Percentiles rank a stretch among this genome's conserved stretches.
Evolutionary conservation across 2,329 filamentous ascomycete species (phyloP).

Genomic region (Pseudogymnoascus sp.): DNA sequence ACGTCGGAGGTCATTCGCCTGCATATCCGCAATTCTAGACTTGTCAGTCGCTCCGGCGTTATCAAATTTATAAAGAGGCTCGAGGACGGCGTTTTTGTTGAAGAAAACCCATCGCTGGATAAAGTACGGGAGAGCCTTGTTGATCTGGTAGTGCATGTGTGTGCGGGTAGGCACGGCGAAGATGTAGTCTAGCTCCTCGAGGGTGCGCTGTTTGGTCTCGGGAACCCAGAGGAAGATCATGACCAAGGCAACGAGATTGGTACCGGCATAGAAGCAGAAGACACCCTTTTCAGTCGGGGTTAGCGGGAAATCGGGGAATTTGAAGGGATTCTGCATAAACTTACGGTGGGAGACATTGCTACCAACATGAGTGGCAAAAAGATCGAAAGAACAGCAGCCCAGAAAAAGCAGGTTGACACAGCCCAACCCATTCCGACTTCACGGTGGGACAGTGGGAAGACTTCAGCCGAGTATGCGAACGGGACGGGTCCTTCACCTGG

Average conservation of each 20-base stretch:
- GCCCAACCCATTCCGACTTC: slow-evolving; percentile 62
- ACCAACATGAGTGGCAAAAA: slow-evolving; percentile 36
- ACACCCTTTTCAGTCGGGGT: slow-evolving; percentile 29
- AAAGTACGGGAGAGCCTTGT: slow-evolving; percentile 21
- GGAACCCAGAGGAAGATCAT: slow-evolving; percentile 42
- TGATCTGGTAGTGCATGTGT: slow-evolving; percentile 24
- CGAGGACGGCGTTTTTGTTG: slow-evolving; percentile 35
- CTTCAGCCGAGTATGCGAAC: slow-evolving; percentile 60
- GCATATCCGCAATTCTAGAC: slow-evolving; percentile 6
- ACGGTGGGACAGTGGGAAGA: slow-evolving; percentile 58
- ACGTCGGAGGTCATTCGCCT: slow-evolving; percentile 4
- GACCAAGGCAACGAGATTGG: slow-evolving; percentile 44
- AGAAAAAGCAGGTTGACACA: slow-evolving; percentile 53
- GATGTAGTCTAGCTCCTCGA: slow-evolving; percentile 28
- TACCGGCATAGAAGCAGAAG: slow-evolving; percentile 43
- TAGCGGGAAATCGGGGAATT: not conserved
- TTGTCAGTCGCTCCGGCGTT: slow-evolving; percentile 1
- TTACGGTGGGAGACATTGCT: slow-evolving; percentile 18
- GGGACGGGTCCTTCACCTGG: slow-evolving; percentile 52
- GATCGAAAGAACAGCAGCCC: slow-evolving; percentile 53
- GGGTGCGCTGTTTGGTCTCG: slow-evolving; percentile 27
- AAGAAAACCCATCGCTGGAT: slow-evolving; percentile 17
- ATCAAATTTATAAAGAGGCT: slow-evolving; percentile 45
- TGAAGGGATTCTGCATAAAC: not conserved
- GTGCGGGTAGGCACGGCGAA: slow-evolving; percentile 31